These are phyloP conservation scores for Trichoderma virens DNA, from an alignment of 495 filamentous ascomycete genomes.

Conservation along the genomic window DNA sequence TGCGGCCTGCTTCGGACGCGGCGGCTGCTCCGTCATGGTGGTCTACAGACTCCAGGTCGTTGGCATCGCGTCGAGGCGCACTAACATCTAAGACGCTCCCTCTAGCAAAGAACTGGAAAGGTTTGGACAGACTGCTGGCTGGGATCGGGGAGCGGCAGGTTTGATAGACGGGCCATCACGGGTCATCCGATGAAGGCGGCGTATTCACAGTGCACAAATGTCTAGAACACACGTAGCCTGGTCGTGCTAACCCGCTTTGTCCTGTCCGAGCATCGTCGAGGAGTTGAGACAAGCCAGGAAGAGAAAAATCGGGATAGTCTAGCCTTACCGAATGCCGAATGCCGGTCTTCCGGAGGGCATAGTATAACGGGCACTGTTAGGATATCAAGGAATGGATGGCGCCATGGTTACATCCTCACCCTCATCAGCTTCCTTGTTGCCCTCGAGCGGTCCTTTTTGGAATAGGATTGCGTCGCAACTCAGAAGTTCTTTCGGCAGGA, in stretches of 20 bases:
- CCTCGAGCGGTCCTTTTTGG: background rate
- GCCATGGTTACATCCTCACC: constrained; percentile 2
- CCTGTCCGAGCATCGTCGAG: background rate
- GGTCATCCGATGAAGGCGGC: background rate
- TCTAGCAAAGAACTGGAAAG: background rate
- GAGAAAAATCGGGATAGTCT: background rate
- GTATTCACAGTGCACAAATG: background rate
- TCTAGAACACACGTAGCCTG: background rate
- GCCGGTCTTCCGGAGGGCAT: background rate
- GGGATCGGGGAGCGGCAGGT: constrained; percentile 2
- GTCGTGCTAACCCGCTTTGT: background rate
- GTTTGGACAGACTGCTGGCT: background rate
- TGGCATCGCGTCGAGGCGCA: background rate
- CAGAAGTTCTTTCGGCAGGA: background rate
- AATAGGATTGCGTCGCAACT: background rate
- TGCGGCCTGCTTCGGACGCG: constrained; percentile 46
- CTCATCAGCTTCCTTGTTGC: background rate
- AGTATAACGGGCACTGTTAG: background rate
- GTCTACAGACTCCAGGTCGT: background rate
- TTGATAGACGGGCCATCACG: constrained; percentile 1
- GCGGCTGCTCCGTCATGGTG: constrained; percentile 2
- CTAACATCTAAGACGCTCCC: background rate
- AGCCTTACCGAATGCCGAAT: constrained; percentile 8
- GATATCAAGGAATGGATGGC: background rate
- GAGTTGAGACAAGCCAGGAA: background rate